phyloP scores from a whole-genome alignment of 2,329 filamentous ascomycete species.

The Aureobasidium mangrovei region DNA sequence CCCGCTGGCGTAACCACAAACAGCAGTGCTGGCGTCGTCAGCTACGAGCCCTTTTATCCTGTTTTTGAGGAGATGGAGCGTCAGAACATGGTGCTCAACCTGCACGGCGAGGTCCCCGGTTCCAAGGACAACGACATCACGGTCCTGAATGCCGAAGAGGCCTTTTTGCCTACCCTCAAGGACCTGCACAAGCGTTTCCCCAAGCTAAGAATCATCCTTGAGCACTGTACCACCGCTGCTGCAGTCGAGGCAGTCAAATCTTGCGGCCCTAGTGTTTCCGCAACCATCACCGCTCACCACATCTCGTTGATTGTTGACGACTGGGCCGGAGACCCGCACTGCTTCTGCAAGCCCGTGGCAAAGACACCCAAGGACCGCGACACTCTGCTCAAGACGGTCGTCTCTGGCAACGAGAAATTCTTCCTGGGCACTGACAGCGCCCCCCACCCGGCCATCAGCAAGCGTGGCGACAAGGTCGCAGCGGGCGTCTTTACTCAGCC shows the following conservation, averaged over 20 bases:
- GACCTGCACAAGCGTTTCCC: slow-evolving; percentile 69
- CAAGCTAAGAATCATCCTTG: slow-evolving; percentile 55
- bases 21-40: slow-evolving; percentile 58
- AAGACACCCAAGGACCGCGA: slow-evolving; percentile 61
- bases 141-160: slow-evolving; percentile 58
- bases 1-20: slow-evolving; percentile 50
- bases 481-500: slow-evolving; percentile 77
- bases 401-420: slow-evolving; percentile 55
- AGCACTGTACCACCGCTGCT: slow-evolving; percentile 81
- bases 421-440: slow-evolving; percentile 69
- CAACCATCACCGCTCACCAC: slow-evolving; percentile 81
- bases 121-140: slow-evolving; percentile 33
- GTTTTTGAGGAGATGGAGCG: slow-evolving; percentile 87
- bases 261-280: slow-evolving; percentile 69
- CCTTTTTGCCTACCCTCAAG: slow-evolving; percentile 72
- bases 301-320: slow-evolving; percentile 72
- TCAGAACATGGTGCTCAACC: slow-evolving; percentile 73
- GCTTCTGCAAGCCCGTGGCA: slow-evolving; percentile 65
- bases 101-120: slow-evolving; percentile 80
- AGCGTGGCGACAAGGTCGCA: slow-evolving; percentile 50
- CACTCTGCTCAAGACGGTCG: slow-evolving; percentile 58
- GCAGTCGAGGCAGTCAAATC: slow-evolving; percentile 68
- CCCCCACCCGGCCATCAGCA: slow-evolving; percentile 56
- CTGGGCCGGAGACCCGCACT: slow-evolving; percentile 60
- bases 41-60: slow-evolving; percentile 61